Percentiles rank a stretch among this genome's conserved stretches.
Evolutionary conservation across 2,329 filamentous ascomycete species (phyloP).

Genomic region (Cordyceps javanica): DNA sequence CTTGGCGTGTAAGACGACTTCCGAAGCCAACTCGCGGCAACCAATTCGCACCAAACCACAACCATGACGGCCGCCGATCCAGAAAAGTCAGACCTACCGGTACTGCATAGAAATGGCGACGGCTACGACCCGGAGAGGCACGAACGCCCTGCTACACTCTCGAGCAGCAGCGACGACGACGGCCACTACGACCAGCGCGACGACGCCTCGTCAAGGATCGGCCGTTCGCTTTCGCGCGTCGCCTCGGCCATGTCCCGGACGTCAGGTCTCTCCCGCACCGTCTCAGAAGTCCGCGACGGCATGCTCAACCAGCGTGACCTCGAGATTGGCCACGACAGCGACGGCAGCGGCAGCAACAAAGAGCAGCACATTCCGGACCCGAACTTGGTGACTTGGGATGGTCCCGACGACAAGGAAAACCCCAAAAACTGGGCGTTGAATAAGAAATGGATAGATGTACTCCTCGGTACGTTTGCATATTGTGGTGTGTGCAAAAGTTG

Average conservation of each 20-base stretch:
- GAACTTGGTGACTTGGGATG: slow-evolving; percentile 43
- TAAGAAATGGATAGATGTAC: slow-evolving; percentile 52
- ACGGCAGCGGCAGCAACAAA: slow-evolving; percentile 18
- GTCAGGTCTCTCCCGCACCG: slow-evolving; percentile 24
- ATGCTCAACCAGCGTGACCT: slow-evolving; percentile 32
- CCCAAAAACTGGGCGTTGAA: slow-evolving; percentile 49
- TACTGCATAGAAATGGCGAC: not conserved
- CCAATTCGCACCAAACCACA: not conserved
- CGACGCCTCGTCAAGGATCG: not conserved
- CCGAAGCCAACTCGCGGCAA: not conserved
- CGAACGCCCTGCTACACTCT: not conserved
- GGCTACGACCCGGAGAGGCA: slow-evolving; percentile 3
- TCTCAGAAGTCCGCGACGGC: slow-evolving; percentile 35
- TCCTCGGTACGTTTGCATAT: slow-evolving; percentile 24
- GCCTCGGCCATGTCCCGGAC: not conserved
- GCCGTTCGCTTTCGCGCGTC: slow-evolving; percentile 1
- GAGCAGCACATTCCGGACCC: slow-evolving; percentile 23
- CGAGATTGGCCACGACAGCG: slow-evolving; percentile 24
- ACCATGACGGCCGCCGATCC: not conserved
- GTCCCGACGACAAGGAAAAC: slow-evolving; percentile 44
- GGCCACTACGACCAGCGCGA: not conserved
- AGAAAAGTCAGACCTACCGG: not conserved
- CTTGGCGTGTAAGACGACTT: not conserved
- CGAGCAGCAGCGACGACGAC: not conserved
- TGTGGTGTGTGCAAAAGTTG: not conserved